Base-by-base conservation (phyloP, 352 stramenopile genomes). In the Globisporangium middletonii region DNA sequence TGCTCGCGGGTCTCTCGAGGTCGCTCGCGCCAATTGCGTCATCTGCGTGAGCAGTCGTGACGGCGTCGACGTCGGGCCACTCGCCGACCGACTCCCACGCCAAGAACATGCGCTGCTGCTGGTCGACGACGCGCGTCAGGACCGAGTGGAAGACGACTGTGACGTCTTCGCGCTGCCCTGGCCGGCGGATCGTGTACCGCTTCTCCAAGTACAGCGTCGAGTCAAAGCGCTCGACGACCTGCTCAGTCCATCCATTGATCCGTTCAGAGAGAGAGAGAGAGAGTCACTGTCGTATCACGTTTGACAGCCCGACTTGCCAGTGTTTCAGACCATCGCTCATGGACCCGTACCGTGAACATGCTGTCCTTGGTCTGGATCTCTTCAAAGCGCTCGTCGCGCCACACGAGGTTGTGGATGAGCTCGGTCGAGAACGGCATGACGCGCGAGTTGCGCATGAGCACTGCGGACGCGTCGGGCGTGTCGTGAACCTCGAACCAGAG, bases 41-140 rank as follows among this genome's bases (percentile, higher is more conserved):
- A 38, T 38, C 12, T 9, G 33, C 12, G 6, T 38, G 1, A 38
- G 30, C 8, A 35, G 33, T 9, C 33, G 7, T 12, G 1, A 12
- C 33, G 9, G 33, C 33, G 7, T 38, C 33, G 4, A 12, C 33
- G 33, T 38, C 33, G 4, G 55, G 55, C 55, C 55, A 61, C 33
- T 61, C 55, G 27, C 46, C 55, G 0, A 48, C 15, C 4, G 46
- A 53, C 23, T 61, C 48, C 55, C 55, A 61, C 4, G 48, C 48
- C 13, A 45, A 8, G 23, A 47, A 16, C 27, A 55, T 35, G 46
- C 44, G 23, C 30, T 48, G 46, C 6, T 54, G 12, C 12, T 35
- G 26, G 35, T 37, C 38, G 13, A 47, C 7, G 38, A 27, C 41
- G 33, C 55, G 47, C 46, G 23, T 28, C 9, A 49, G 9, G 5